These are phyloP conservation scores for Monilinia aucupariae DNA, from an alignment of 2,329 filamentous ascomycete species.

Conservation along the genomic window DNA sequence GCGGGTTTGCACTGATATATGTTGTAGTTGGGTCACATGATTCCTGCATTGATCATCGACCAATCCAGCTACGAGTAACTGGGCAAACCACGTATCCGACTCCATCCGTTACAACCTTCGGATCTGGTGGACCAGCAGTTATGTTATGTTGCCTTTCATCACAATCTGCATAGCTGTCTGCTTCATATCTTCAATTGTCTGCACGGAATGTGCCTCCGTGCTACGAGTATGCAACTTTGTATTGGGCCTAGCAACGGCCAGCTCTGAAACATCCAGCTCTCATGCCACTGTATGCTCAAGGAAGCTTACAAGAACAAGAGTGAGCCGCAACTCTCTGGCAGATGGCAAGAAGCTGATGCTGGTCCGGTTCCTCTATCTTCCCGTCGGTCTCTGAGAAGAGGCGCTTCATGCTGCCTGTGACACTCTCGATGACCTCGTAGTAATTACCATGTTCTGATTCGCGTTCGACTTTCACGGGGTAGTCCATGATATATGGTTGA, in stretches of 20 bases:
- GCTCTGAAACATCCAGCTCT: constrained; percentile 55
- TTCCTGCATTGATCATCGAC: no score
- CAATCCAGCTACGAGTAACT: no score
- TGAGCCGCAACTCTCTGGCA: not conserved
- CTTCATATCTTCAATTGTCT: constrained; percentile 12
- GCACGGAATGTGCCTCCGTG: constrained; percentile 9
- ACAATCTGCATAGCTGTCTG: constrained; percentile 16
- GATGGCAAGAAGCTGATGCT: constrained; percentile 30
- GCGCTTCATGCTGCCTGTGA: constrained; percentile 45
- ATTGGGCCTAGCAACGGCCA: constrained; percentile 56
- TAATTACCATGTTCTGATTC: constrained; percentile 42
- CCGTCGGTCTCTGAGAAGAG: constrained; percentile 21
- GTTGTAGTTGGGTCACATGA: no score
- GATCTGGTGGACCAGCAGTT: not conserved
- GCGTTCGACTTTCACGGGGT: constrained; percentile 59
- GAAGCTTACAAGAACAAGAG: constrained; percentile 41
- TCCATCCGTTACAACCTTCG: not conserved
- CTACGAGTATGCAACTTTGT: constrained; percentile 44
- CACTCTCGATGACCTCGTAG: constrained; percentile 58
- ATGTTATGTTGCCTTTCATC: not conserved
- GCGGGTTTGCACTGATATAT: no score
- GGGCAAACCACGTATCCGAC: no score
- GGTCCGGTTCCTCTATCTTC: not conserved
- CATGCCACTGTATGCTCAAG: constrained; percentile 43
- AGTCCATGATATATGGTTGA: constrained; percentile 60